These are phyloP conservation scores for Onygenales sp. DNA, from an alignment of 2,329 filamentous ascomycete species.

Conservation along the genomic window DNA sequence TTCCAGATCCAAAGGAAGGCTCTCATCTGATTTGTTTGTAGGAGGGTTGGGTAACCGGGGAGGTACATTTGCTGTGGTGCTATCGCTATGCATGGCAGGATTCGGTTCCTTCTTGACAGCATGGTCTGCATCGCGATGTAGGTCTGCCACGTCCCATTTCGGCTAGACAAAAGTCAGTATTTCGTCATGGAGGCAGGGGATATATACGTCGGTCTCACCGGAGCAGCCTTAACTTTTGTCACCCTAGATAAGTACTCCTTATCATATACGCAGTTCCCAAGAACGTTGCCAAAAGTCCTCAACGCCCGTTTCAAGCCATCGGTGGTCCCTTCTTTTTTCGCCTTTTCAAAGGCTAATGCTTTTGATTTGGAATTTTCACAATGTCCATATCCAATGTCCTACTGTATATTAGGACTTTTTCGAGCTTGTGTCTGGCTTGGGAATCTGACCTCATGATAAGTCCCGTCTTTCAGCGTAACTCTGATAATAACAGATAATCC, in stretches of 20 bases:
- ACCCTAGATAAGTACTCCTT: slow-evolving; percentile 86
- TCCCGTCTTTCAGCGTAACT: slow-evolving; percentile 82
- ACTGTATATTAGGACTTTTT: neutral
- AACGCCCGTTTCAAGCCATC: slow-evolving; percentile 85
- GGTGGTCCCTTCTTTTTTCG: slow-evolving; percentile 95
- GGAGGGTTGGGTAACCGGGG: slow-evolving; percentile 15
- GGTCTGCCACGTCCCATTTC: slow-evolving; percentile 67
- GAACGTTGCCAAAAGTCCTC: slow-evolving; percentile 86
- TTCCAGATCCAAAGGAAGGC: slow-evolving; percentile 26
- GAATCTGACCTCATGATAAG: slow-evolving; percentile 66
- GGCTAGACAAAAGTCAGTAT: slow-evolving; percentile 25
- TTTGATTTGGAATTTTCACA: slow-evolving; percentile 96
- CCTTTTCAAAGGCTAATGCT: slow-evolving; percentile 92
- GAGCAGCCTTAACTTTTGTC: slow-evolving; percentile 74
- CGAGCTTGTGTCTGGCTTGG: neutral
- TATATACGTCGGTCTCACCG: slow-evolving; percentile 30
- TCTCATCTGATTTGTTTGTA: slow-evolving; percentile 17
- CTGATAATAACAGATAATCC: slow-evolving; percentile 85
- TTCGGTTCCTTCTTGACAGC: slow-evolving; percentile 48
- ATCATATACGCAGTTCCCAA: slow-evolving; percentile 98
- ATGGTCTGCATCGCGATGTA: slow-evolving; percentile 74
- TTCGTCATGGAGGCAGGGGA: neutral
- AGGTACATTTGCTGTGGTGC: slow-evolving; percentile 37
- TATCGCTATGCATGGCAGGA: slow-evolving; percentile 12
- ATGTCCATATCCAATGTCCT: slow-evolving; percentile 90